These are phyloP conservation scores for Escallonia rubra DNA, from an alignment of 129 eudicot genomes.

Conservation along the genomic window DNA sequence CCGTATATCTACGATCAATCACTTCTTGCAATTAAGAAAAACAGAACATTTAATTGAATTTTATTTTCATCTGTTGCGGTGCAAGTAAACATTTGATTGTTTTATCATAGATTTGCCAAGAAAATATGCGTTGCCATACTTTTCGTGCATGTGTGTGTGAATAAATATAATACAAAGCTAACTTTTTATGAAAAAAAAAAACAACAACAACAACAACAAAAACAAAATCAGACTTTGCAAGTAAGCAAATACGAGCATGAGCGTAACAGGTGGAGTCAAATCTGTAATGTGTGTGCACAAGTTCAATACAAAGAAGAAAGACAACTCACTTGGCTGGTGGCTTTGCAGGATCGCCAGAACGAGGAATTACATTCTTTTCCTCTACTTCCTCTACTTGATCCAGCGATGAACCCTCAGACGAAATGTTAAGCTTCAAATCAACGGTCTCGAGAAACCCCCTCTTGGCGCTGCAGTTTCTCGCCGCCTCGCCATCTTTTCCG, in stretches of 20 bases:
- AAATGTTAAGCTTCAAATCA: conserved; percentile 82
- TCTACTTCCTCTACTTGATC: too few species aligned
- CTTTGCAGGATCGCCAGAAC: conserved; percentile 39
- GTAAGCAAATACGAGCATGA: not conserved
- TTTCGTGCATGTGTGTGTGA: not conserved
- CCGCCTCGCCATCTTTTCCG: conserved; percentile 6
- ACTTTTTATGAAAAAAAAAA: not conserved
- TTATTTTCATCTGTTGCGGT: not conserved
- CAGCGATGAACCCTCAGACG: conserved; percentile 34
- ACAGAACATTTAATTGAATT: not conserved
- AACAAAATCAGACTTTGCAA: not conserved
- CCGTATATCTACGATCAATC: too few species aligned
- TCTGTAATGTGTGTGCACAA: not conserved
- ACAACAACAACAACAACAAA: too few species aligned
- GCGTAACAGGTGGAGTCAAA: not conserved
- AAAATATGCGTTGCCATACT: too few species aligned
- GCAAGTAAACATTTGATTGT: too few species aligned
- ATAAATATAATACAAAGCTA: not conserved
- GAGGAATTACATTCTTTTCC: conserved; percentile 1
- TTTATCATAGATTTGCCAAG: too few species aligned
- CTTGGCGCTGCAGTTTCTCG: conserved; percentile 46
- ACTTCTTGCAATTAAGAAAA: too few species aligned
- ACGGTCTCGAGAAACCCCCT: conserved; percentile 87
- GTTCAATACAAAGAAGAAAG: not conserved
- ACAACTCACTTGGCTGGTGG: conserved; percentile 86